Base-by-base conservation (phyloP, 176 grass and related monocot genomes). In the Sorghum bicolor region DNA sequence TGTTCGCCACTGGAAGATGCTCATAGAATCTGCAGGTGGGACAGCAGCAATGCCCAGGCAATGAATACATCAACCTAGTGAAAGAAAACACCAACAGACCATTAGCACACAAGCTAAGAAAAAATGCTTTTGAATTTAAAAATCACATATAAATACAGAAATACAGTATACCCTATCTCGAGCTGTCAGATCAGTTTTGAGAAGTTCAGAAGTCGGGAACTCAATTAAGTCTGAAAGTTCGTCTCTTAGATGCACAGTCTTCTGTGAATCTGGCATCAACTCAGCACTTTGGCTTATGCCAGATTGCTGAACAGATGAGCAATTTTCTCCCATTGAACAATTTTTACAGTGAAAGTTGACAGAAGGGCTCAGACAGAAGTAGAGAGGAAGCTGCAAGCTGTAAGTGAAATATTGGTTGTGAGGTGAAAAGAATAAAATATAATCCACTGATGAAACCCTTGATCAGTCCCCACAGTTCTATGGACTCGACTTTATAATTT, bases 381-480 rank as follows among this genome's bases (percentile, higher is more conserved):
- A 98, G 74, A 67, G 77, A 86, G 72, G 85, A 98, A 41, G 96
- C 85, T 9, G 93, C 92, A 86, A 93, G 88, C 73, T 98, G 96
- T 48, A 98, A 78, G 85, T 86, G 87, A 87, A 79, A 79, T 67
- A 98, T 80, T 79, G 93, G 93, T 67, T 79, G 72, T 3, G 88
- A 90, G 19, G 89, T 93, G 75, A 98, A 95, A 82, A 95, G 85
- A 88, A 98, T 83, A 14, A 93, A 92, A 88, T 98, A 95, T 48
- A 98, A 57, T 74, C 91, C 90, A 44, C 68, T 93, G 48, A 98
- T 73, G 9, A 87, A 79, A 85, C 78, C 89, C 83, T 93, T 95
- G 82, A 33, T 85, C 70, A 98, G 96, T 55, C 91, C 96, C 96
- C 96, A 98, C 24, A 98, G 86, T 78, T 93, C 85, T 89, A 98